Base-by-base conservation (phyloP, 768 basidiomycete genomes). In the Chlorophyllum brunneum region DNA sequence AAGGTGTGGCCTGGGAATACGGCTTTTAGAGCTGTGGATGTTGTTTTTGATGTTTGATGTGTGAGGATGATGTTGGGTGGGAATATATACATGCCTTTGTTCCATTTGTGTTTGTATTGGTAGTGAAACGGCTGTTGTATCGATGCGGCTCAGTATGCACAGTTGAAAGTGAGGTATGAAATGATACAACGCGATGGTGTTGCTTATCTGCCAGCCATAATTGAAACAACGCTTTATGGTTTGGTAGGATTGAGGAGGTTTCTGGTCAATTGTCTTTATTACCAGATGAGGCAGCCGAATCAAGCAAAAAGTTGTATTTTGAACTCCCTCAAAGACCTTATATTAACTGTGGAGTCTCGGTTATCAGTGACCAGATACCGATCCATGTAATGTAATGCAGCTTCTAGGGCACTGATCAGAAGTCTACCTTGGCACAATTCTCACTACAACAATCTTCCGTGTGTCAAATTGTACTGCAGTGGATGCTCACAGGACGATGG, bases 371-470 rank as follows among this genome's bases (percentile, higher is more conserved):
- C 85, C 39, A 98, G 75, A 69, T 97, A 99, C 43, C 87, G 84
- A 68, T 98, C 97, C 85, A 97, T 95, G 70, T 95, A 98, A 42
- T 95, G 81, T 56, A n/a, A n/a, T n/a, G n/a, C n/a, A 98, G 73
- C 58, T 80, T 80, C 69, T 94, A 42, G 48, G 37, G 31, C 52
- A 34, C 42, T 16, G 24, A 20, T 22, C n/a, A 20, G 5, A 43
- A 44, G 54, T 68, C 53, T 58, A 93, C 93, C 79, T 95, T 93
- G 56, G 94, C 74, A 11, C 89, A 91, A 61, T 97, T 97, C 68
- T 98, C 95, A 8, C 95, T 95, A 94, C 85, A 44, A 98, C 78
- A 24, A 98, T 85, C 68, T 98, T 98, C 18, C 97, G 79, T 20
- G 85, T 85, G 67, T 99, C 97, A 63, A 98, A 99, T 64, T 98